Conservation (phyloP, 2,329 filamentous ascomycete genomes). For the Ophiostoma triangulosporum region DNA sequence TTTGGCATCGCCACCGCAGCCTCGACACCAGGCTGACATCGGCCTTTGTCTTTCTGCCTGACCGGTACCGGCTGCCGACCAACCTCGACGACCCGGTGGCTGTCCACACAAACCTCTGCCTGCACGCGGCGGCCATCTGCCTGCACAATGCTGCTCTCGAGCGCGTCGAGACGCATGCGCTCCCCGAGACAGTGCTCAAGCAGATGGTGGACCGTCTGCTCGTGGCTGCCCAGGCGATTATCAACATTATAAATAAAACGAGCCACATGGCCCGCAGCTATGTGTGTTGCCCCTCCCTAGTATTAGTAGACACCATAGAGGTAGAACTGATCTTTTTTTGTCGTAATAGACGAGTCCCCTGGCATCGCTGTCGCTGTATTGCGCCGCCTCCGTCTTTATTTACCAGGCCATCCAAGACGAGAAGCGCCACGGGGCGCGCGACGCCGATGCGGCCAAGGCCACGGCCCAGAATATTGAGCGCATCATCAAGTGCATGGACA, state of each 20-base stretch:
- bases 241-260: slow-evolving; percentile 68
- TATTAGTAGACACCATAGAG: too few relatives aligned
- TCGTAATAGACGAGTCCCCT: slow-evolving; percentile 43
- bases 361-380: slow-evolving; percentile 72
- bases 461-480: slow-evolving; percentile 52
- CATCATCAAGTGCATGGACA: slow-evolving; percentile 64
- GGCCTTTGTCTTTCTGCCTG: slow-evolving; percentile 65
- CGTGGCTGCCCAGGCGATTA: slow-evolving; percentile 72
- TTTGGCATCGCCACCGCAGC: slow-evolving; percentile 73
- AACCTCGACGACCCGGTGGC: slow-evolving; percentile 57
- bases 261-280: slow-evolving; percentile 38
- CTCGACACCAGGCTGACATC: slow-evolving; percentile 72
- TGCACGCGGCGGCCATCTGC: slow-evolving; percentile 79
- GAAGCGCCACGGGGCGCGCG: neutral
- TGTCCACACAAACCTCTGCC: slow-evolving; percentile 73
- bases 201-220: slow-evolving; percentile 61
- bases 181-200: slow-evolving; percentile 51
- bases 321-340: slow-evolving; percentile 37
- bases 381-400: slow-evolving; percentile 71
- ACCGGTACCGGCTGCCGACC: slow-evolving; percentile 56
- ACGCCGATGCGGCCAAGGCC: slow-evolving; percentile 20
- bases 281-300: slow-evolving; percentile 30
- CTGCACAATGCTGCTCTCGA: slow-evolving; percentile 81
- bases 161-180: slow-evolving; percentile 59
- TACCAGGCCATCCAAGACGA: slow-evolving; percentile 53